These are phyloP conservation scores for Metarhizium brunneum DNA, from an alignment of 2,329 filamentous ascomycete species.

Conservation along the genomic window DNA sequence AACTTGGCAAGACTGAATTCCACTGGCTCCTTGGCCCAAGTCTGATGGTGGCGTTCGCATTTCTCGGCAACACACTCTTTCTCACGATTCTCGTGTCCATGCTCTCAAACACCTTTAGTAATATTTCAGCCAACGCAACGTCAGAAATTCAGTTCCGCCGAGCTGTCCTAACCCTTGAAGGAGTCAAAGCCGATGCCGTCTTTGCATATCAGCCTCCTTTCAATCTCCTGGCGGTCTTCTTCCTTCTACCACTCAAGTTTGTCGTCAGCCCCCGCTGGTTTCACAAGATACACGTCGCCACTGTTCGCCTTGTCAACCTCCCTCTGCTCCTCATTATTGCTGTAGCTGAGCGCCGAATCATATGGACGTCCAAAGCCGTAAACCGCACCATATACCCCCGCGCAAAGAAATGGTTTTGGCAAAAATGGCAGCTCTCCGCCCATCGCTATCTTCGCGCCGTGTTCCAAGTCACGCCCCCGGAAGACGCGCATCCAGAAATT, in stretches of 20 bases:
- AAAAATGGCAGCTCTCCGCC: slow-evolving; percentile 57
- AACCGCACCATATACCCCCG: slow-evolving; percentile 12
- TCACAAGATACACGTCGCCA: slow-evolving; percentile 78
- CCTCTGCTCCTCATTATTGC: slow-evolving; percentile 66
- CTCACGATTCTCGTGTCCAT: slow-evolving; percentile 84
- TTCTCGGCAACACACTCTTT: slow-evolving; percentile 79
- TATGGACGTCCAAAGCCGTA: slow-evolving; percentile 41
- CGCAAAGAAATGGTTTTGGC: slow-evolving; percentile 47
- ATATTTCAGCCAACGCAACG: slow-evolving; percentile 65
- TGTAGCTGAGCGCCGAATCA: slow-evolving; percentile 57
- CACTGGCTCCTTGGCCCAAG: slow-evolving; percentile 71
- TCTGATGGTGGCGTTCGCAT: slow-evolving; percentile 76
- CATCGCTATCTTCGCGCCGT: slow-evolving; percentile 65
- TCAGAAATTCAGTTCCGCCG: slow-evolving; percentile 79
- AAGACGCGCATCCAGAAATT: slow-evolving; percentile 47
- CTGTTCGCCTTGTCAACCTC: slow-evolving; percentile 64
- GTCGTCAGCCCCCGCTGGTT: slow-evolving; percentile 76
- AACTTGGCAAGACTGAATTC: slow-evolving; percentile 47
- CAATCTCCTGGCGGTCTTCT: slow-evolving; percentile 66
- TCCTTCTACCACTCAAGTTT: slow-evolving; percentile 70
- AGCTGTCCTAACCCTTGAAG: slow-evolving; percentile 74
- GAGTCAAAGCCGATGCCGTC: slow-evolving; percentile 75
- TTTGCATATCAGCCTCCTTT: slow-evolving; percentile 79
- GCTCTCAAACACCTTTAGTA: slow-evolving; percentile 75
- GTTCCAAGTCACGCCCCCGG: slow-evolving; percentile 62